These are phyloP conservation scores for Termitomyces heimii DNA, from an alignment of 768 basidiomycete genomes.

Conservation along the genomic window DNA sequence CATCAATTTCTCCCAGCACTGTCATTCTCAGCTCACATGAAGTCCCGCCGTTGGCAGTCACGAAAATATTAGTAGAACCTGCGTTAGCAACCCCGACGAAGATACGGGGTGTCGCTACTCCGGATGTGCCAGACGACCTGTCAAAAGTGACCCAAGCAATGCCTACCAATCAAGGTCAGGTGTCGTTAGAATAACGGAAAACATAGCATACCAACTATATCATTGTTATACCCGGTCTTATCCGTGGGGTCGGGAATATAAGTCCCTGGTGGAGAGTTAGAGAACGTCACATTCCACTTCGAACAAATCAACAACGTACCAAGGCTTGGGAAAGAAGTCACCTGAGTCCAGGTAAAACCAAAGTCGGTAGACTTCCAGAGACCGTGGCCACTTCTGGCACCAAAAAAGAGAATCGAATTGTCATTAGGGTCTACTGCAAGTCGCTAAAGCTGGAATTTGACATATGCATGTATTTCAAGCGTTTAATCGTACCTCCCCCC, in stretches of 20 bases:
- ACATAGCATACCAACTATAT: conserved; percentile 26
- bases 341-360: conserved; percentile 53
- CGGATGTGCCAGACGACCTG: conserved; percentile 45
- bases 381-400: conserved; percentile 58
- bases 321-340: conserved; percentile 51
- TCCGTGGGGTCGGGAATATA: conserved; percentile 50
- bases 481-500: conserved; percentile 41
- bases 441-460: conserved; percentile 29
- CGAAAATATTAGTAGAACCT: conserved; percentile 49
- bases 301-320: conserved; percentile 39
- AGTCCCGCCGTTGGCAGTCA: conserved; percentile 48
- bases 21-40: conserved; percentile 36
- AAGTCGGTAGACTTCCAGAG: conserved; percentile 62
- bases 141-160: conserved; percentile 66
- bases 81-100: conserved; percentile 62
- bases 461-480: not conserved
- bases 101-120: conserved; percentile 52
- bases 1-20: not conserved
- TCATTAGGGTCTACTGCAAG: conserved; percentile 58
- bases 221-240: conserved; percentile 36
- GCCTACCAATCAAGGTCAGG: conserved; percentile 16
- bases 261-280: conserved; percentile 28
- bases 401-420: conserved; percentile 58
- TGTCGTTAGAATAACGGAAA: not conserved
- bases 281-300: not conserved